Base-by-base conservation (phyloP, 495 filamentous ascomycete genomes). In the Glutinoglossum americanum region DNA sequence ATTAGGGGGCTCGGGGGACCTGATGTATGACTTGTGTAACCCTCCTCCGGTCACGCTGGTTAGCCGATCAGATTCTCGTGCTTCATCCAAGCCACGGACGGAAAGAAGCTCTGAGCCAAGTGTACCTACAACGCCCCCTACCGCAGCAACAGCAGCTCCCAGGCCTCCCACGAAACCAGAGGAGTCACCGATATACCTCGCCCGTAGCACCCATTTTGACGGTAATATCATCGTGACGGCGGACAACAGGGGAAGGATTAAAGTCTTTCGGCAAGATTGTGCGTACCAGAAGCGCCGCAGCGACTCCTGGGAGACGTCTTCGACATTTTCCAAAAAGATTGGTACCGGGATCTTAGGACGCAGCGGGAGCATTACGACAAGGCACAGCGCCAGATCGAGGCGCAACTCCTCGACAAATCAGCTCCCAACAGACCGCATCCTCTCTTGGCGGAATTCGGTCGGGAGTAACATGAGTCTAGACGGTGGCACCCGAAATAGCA, bases 21-120 rank as follows among this genome's bases (percentile, higher is more conserved):
- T 90, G 8, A 76, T 99, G 32, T 99, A 87, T 66, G 89, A 96
- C 64, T 76, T 97, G 23, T 97, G 92, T 72, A 96, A 99, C 64
- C 92, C 92, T 10, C 90, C 90, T 9, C 90, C 89, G 0, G 79
- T 99, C 9, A 89, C 83, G 1, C 78, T 99, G 8, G 72, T 89
- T 35, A 84, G 79, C 59, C 73, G 82, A n/a, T 78, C 81, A 35
- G 85, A 89, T 56, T 70, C 71, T 10, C 53, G 65, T 23, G 63
- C 63, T 8, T 72, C 74, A 11, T 72, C 72, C 1, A 64, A 53
- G 33, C 23, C 53, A 51, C 62, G 64, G 19, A 66, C 65, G 10
- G 68, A 66, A 15, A 51, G 56, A 21, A 61, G 61, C 28, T 64
- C 63, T 48, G 55, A 61, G 4, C 60, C 55, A 49, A 37, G 55